phyloP scores from a whole-genome alignment of 1,284 basidiomycete species.

The Ustilago shanxiensis region DNA sequence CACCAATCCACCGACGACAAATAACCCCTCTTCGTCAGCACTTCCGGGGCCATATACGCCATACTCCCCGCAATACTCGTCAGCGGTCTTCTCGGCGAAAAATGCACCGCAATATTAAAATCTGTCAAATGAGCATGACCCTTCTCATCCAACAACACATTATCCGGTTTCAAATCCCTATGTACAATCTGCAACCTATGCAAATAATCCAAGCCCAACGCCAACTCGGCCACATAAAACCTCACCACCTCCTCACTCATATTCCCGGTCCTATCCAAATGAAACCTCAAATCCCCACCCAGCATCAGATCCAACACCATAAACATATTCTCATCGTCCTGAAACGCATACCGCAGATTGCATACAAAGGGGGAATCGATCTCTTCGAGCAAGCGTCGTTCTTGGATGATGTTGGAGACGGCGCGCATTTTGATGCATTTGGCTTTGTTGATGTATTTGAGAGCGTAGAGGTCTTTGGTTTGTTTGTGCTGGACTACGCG shows the following conservation, averaged over 20 bases:
- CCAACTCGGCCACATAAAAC: constrained; percentile 91
- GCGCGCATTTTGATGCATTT: constrained; percentile 99
- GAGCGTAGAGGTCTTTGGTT: constrained; percentile 85
- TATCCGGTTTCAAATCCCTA: constrained; percentile 86
- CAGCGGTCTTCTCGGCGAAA: constrained; percentile 84
- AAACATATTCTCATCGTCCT: constrained; percentile 98
- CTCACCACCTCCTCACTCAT: constrained; percentile 85
- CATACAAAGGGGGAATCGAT: constrained; percentile 95
- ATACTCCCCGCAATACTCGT: constrained; percentile 88
- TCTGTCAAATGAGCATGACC: constrained; percentile 97
- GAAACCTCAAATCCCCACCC: constrained; percentile 92
- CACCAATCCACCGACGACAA: constrained; percentile 64
- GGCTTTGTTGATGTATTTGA: constrained; percentile 98
- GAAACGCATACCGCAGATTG: constrained; percentile 95
- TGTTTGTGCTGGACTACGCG: constrained; percentile 99
- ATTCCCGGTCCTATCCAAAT: constrained; percentile 83
- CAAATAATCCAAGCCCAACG: constrained; percentile 86
- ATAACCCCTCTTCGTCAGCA: constrained; percentile 65
- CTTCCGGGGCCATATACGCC: constrained; percentile 86
- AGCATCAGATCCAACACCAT: constrained; percentile 97
- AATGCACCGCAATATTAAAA: constrained; percentile 98
- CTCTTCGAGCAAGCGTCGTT: constrained; percentile 73
- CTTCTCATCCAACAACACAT: constrained; percentile 88
- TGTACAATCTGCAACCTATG: constrained; percentile 93
- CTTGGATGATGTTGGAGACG: constrained; percentile 95